These are phyloP conservation scores for Xenosphaeropsis pyriputrescens DNA, from an alignment of 2,329 filamentous ascomycete species.

Conservation along the genomic window DNA sequence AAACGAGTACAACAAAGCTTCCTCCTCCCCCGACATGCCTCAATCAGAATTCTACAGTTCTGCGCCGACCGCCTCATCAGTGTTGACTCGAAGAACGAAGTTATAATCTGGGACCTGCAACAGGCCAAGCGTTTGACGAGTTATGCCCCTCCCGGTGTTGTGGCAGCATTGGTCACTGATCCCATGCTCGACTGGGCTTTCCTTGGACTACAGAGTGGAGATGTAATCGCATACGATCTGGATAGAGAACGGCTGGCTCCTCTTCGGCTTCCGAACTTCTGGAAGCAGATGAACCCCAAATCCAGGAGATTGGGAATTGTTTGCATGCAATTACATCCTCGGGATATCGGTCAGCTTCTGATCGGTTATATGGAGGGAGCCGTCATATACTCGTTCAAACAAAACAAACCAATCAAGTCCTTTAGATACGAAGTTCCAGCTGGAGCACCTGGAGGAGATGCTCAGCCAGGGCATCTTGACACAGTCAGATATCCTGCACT, in stretches of 20 bases:
- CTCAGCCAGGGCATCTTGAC: slow-evolving; percentile 46
- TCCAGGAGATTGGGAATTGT: slow-evolving; percentile 53
- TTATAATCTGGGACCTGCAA: slow-evolving; percentile 71
- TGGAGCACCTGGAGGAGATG: slow-evolving; percentile 62
- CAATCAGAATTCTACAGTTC: slow-evolving; percentile 68
- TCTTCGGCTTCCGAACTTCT: slow-evolving; percentile 78
- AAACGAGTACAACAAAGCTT: slow-evolving; percentile 66
- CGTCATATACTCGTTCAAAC: slow-evolving; percentile 88
- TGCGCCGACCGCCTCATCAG: slow-evolving; percentile 74
- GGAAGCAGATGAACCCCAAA: slow-evolving; percentile 58
- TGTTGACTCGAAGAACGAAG: slow-evolving; percentile 73
- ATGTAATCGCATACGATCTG: slow-evolving; percentile 84
- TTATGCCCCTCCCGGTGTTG: slow-evolving; percentile 63
- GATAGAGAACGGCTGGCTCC: slow-evolving; percentile 64
- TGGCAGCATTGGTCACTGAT: slow-evolving; percentile 64
- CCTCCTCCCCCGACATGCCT: slow-evolving; percentile 53
- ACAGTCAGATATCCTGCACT: slow-evolving; percentile 56
- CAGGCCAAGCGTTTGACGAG: slow-evolving; percentile 50
- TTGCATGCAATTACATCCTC: slow-evolving; percentile 71
- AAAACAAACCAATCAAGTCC: slow-evolving; percentile 63
- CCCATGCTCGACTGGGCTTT: slow-evolving; percentile 90
- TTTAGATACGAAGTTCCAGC: slow-evolving; percentile 72
- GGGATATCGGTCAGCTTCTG: slow-evolving; percentile 81
- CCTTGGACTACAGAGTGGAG: slow-evolving; percentile 67
- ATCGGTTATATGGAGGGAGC: slow-evolving; percentile 86